Evolutionary conservation across 306 rosid species (phyloP), one percentile per base, ranked within the genome.

Genomic region (Vicia villosa): DNA sequence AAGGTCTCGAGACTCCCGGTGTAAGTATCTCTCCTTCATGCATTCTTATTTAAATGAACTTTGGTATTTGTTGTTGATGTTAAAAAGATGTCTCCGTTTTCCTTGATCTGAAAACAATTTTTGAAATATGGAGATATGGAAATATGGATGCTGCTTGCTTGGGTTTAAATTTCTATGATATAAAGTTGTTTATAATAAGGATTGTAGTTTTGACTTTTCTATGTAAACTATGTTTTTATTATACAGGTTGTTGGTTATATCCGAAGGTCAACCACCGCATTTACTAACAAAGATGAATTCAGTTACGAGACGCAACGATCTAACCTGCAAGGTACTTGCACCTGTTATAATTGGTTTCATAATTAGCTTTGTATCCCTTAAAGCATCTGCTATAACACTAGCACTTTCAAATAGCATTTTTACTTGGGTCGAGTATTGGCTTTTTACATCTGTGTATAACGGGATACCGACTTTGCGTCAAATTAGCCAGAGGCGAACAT

Each of bases 381-480:
- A 74, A 82, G 94, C 96, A 72, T 93, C 97, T 42, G 96, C 98
- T 57, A 62, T 88, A 80, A 78, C 89, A 8, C 51, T 93, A 74
- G 90, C 96, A 17, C 63, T 88, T 14, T 90, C 96, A 97, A 93
- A 84, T 74, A 66, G 71, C 1, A 50, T 79, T 58, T 83, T 90
- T 5, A 80, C 90, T 76, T 86, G 93, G 96, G 69, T 84, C 58
- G 98, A 88, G 79, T 93, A 90, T 72, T 83, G 96, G 97, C 92
- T 90, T 65, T 88, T 93, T 32, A 83, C 47, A 30, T 93, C 94
- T 67, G 97, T 84, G 17, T 93, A 85, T 66, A 76, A 79, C 12
- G 98, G 96, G 58, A 85, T 88, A 72, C 97, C 94, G 2, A 87
- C 84, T 72, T 84, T 90, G 70, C 69, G 67, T 6, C 77, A 80